Percentiles rank a stretch among this genome's conserved stretches.
phyloP scores from a whole-genome alignment of 2,329 filamentous ascomycete species.

The Aschersonia sp. region DNA sequence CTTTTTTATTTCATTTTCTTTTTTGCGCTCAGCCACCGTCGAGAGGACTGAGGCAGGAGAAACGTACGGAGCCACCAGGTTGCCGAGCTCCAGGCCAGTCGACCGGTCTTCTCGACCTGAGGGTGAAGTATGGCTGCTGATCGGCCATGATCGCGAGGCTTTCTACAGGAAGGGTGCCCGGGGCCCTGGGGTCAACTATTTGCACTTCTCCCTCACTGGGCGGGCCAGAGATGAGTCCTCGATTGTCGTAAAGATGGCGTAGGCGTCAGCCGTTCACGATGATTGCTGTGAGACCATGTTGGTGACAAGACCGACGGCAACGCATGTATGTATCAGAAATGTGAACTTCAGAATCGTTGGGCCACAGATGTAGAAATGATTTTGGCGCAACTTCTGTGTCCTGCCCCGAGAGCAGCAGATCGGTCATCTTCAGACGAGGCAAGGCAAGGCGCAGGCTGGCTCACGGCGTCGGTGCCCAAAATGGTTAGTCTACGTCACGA shows the following conservation, averaged over 20 bases:
- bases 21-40: too few relatives aligned
- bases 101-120: conserved; percentile 32
- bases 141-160: conserved; percentile 3
- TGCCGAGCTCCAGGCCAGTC: conserved; percentile 31
- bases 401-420: too few relatives aligned
- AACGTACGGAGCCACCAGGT: conserved; percentile 33
- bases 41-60: background rate
- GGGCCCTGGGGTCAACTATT: too few relatives aligned
- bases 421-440: background rate
- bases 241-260: too few relatives aligned
- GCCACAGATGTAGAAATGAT: background rate
- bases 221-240: too few relatives aligned
- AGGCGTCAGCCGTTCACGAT: too few relatives aligned
- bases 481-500: conserved; percentile 4
- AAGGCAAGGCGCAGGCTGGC: background rate
- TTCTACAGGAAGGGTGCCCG: background rate
- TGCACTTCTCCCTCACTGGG: too few relatives aligned
- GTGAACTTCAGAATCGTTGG: too few relatives aligned
- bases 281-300: too few relatives aligned
- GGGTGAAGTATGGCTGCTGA: conserved; percentile 35
- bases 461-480: conserved; percentile 8
- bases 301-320: too few relatives aligned
- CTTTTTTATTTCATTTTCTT: too few relatives aligned
- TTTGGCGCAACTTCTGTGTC: background rate
- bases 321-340: too few relatives aligned